Conservation (phyloP, 139 green algal genomes). For the Pycnococcus provasolii region DNA sequence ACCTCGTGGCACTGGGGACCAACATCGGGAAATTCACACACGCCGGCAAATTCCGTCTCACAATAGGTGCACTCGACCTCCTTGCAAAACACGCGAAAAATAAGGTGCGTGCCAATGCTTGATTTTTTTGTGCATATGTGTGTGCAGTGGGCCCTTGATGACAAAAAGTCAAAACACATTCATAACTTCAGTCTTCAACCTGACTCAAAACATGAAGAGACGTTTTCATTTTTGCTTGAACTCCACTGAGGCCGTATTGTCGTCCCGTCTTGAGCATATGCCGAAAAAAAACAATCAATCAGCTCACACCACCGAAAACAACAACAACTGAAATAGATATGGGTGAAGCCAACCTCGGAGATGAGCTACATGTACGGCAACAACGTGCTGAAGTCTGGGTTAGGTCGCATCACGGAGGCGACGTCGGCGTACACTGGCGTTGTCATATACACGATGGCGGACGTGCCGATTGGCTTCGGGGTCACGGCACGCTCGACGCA, state of each 20-base stretch:
- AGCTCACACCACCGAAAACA: no score
- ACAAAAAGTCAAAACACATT: no score
- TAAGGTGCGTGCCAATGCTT: slow-evolving; percentile 55
- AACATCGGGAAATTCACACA: slow-evolving; percentile 95
- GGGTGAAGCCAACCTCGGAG: slow-evolving; percentile 92
- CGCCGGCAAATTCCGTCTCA: slow-evolving; percentile 85
- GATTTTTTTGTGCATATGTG: not conserved
- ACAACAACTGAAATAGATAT: slow-evolving; percentile 55
- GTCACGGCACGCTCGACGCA: slow-evolving; percentile 76
- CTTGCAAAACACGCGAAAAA: slow-evolving; percentile 83
- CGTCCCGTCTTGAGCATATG: no score
- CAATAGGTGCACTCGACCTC: slow-evolving; percentile 78
- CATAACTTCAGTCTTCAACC: slow-evolving; percentile 54
- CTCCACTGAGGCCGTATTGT: no score
- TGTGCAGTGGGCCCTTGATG: not conserved
- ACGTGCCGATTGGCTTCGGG: slow-evolving; percentile 95
- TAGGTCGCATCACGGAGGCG: slow-evolving; percentile 93
- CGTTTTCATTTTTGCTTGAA: not conserved
- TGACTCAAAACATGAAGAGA: slow-evolving; percentile 19
- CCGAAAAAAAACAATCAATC: no score
- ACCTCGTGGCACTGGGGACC: slow-evolving; percentile 78
- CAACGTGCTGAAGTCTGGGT: slow-evolving; percentile 89
- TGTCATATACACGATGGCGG: slow-evolving; percentile 67
- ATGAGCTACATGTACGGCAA: slow-evolving; percentile 99
- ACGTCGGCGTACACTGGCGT: slow-evolving; percentile 56